Evolutionary conservation across 2,329 filamentous ascomycete species (phyloP), one percentile per base, ranked within the genome.

Genomic region (Cladosporium sphaerospermum): DNA sequence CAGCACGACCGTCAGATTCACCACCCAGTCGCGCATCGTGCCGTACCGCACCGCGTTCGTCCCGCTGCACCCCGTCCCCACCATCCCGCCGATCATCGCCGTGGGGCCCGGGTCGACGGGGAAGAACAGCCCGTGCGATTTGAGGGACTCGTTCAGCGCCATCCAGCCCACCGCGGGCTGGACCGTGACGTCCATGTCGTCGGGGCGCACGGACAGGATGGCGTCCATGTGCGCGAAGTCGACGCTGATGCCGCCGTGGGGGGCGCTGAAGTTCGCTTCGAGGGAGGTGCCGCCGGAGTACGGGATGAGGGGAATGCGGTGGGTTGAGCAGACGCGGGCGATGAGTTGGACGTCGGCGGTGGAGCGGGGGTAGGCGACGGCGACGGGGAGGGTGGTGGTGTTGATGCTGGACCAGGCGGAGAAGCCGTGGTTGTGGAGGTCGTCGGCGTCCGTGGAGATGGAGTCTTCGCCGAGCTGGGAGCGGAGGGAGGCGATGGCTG

Each of bases 101-200:
- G 71, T 73, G 36, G 85, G 85, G 67, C 88, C 88, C 10, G 91
- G 91, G 64, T 96, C 91, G 10, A 95, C 84, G 1, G 91, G 91
- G 66, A 96, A 95, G 73, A 96, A 96, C 1, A 96, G 79, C 0
- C 88, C 88, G 3, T 81, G 84, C 37, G 81, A 77, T 69, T 86
- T 81, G 63, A 87, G 83, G 45, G 83, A 77, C 59, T 86, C 82
- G 63, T 96, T 96, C 54, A 96, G 73, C 49, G 87, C 83, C 79
- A 95, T 90, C 90, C 90, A 96, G n/a, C 86, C 85, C 9, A 96
- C 85, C 6, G 87, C 88, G 3, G 91, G 91, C 68, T 96, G 91
- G 3, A 96, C 89, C 4, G 95, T 88, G 46, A 96, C 78, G 62
- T 96, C 91, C 87, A 96, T 89, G 67, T 96, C 91, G 3, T 88